Evolutionary conservation across 352 stramenopile genomes (phyloP).

Genomic region (Pythium myriotylum): DNA sequence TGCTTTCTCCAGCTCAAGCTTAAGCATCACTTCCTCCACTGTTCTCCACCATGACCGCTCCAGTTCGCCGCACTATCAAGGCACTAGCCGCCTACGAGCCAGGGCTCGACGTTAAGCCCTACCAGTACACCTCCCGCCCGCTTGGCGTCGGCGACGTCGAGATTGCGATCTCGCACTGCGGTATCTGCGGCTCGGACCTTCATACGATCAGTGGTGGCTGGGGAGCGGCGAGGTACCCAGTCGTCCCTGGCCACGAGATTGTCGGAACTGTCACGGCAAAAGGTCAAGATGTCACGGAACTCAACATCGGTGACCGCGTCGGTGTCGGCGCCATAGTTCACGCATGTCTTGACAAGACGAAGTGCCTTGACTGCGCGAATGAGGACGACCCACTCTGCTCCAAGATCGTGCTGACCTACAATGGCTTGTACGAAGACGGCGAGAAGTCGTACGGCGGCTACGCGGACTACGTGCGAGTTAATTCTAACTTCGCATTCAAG

Average conservation of each 20-base stretch:
- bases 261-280: conserved; percentile 20
- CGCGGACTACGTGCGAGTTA: conserved; percentile 27
- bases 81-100: conserved; percentile 10
- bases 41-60: no score
- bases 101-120: conserved; percentile 12
- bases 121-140: conserved; percentile 12
- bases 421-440: conserved; percentile 16
- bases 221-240: conserved; percentile 24
- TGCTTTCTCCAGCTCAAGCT: no score
- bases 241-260: conserved; percentile 35
- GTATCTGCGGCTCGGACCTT: conserved; percentile 34
- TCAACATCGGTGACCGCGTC: conserved; percentile 14
- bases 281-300: conserved; percentile 12
- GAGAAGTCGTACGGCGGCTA: not conserved
- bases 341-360: conserved; percentile 10
- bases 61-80: conserved; percentile 5
- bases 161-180: conserved; percentile 15
- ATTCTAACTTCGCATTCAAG: conserved; percentile 25
- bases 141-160: conserved; percentile 19
- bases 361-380: conserved; percentile 10
- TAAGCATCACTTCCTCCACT: no score
- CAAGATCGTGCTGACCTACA: conserved; percentile 21
- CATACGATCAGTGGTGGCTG: conserved; percentile 29
- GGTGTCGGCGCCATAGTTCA: conserved; percentile 3
- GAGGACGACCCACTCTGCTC: conserved; percentile 11